phyloP scores from a whole-genome alignment of 2,329 filamentous ascomycete species.

The Xylaria arbuscula region DNA sequence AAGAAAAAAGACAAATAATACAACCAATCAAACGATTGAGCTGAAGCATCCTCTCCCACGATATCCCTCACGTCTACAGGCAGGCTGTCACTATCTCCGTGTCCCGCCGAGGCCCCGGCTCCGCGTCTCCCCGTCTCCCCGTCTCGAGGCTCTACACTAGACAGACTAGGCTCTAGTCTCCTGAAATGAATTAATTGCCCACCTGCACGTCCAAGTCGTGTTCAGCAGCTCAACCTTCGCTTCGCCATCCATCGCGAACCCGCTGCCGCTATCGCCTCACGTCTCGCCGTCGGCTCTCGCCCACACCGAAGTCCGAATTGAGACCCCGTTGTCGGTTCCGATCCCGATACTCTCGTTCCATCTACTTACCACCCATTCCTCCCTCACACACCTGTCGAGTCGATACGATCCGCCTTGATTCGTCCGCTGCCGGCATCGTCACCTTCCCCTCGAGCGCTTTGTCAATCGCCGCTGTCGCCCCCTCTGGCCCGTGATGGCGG shows the following conservation, averaged over 20 bases:
- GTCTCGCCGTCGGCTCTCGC: not conserved
- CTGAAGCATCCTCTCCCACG: no score
- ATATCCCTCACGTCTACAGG: no score
- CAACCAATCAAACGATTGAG: not conserved
- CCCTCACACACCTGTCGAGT: not conserved
- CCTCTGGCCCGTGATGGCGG: slow-evolving; percentile 63
- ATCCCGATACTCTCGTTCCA: not conserved
- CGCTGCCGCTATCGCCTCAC: slow-evolving; percentile 4
- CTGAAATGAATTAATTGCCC: slow-evolving; percentile 15
- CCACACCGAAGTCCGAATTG: not conserved
- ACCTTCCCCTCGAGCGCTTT: not conserved
- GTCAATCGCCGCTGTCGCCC: slow-evolving; percentile 6
- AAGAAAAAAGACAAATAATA: not conserved
- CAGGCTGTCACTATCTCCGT: not conserved
- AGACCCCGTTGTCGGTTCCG: not conserved
- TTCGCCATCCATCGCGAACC: slow-evolving; percentile 4
- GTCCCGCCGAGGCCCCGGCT: not conserved
- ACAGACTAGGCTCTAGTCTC: slow-evolving; percentile 7
- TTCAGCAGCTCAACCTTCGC: slow-evolving; percentile 14
- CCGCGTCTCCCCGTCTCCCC: not conserved
- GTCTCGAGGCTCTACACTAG: not conserved
- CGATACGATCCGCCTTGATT: not conserved
- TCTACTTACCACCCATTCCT: not conserved
- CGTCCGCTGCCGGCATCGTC: not conserved
- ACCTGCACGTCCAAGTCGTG: slow-evolving; percentile 11